A percentile compares a stretch with the other conserved stretches of the same genome.
Evolutionary conservation across 345 rosid genomes (phyloP).

Genomic region (Capsella bursapastoris): DNA sequence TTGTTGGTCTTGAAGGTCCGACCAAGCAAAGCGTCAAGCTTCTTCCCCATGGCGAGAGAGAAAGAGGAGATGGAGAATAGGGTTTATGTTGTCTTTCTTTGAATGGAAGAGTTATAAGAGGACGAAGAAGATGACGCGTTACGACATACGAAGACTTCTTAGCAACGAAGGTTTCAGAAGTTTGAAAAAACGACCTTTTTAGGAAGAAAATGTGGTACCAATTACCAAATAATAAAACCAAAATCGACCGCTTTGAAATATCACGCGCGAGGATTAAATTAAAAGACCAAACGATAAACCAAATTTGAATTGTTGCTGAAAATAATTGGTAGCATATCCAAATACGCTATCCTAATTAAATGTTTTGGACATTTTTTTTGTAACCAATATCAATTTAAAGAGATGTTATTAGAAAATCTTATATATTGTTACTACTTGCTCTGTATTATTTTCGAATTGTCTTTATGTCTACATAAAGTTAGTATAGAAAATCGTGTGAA

Average conservation of each 20-base stretch:
- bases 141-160: constrained; percentile 39
- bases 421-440: not conserved
- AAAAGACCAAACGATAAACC: not conserved
- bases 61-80: not conserved
- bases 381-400: not conserved
- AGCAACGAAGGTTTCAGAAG: constrained; percentile 38
- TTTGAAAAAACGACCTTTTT: constrained; percentile 15
- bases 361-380: not conserved
- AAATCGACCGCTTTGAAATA: constrained; percentile 24
- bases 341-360: not conserved
- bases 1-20: constrained; percentile 67
- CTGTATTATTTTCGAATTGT: not conserved
- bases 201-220: not conserved
- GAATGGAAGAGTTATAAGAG: constrained; percentile 28
- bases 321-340: constrained; percentile 6
- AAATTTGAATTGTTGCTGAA: not conserved
- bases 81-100: not conserved
- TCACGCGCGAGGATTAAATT: not conserved
- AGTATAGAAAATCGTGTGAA: not conserved
- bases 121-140: constrained; percentile 39
- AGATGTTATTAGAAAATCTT: not conserved
- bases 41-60: constrained; percentile 68
- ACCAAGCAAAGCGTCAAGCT: constrained; percentile 71
- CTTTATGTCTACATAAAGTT: not conserved
- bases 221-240: not conserved